phyloP scores from a whole-genome alignment of 331 rosid genomes.

The Quercus lobata region DNA sequence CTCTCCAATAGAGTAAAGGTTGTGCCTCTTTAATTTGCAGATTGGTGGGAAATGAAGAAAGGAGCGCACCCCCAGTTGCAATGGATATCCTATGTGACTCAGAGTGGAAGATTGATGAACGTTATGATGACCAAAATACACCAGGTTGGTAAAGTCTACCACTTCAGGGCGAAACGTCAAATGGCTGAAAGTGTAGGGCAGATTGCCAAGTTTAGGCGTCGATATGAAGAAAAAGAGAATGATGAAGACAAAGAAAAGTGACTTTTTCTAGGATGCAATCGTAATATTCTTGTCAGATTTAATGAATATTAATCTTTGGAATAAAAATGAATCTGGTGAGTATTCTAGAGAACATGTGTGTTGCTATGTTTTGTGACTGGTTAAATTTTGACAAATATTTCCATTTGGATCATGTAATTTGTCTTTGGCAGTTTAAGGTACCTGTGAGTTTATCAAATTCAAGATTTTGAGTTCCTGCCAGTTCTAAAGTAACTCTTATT shows the following conservation, averaged over 20 bases:
- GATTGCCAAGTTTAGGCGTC: slow-evolving; percentile 57
- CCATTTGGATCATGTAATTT: background rate
- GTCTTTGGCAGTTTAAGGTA: background rate
- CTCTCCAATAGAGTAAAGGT: background rate
- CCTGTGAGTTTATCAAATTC: background rate
- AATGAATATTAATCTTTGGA: background rate
- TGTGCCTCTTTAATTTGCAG: background rate
- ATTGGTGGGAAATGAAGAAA: slow-evolving; percentile 43
- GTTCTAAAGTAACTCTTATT: background rate
- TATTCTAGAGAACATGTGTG: background rate
- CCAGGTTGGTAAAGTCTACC: slow-evolving; percentile 57
- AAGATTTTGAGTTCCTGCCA: background rate
- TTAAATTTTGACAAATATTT: background rate
- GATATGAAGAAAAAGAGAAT: slow-evolving; percentile 30
- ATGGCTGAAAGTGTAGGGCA: slow-evolving; percentile 61
- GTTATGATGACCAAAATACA: slow-evolving; percentile 63
- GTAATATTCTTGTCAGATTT: background rate
- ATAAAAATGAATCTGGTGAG: background rate
- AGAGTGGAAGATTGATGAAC: slow-evolving; percentile 48
- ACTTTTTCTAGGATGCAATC: background rate
- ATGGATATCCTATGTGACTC: slow-evolving; percentile 57
- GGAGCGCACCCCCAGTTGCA: slow-evolving; percentile 56
- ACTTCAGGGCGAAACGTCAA: slow-evolving; percentile 52
- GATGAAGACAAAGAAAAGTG: slow-evolving; percentile 21
- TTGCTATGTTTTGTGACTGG: background rate